phyloP scores from a whole-genome alignment of 164 flowering plant species.

The Annona cherimola region DNA sequence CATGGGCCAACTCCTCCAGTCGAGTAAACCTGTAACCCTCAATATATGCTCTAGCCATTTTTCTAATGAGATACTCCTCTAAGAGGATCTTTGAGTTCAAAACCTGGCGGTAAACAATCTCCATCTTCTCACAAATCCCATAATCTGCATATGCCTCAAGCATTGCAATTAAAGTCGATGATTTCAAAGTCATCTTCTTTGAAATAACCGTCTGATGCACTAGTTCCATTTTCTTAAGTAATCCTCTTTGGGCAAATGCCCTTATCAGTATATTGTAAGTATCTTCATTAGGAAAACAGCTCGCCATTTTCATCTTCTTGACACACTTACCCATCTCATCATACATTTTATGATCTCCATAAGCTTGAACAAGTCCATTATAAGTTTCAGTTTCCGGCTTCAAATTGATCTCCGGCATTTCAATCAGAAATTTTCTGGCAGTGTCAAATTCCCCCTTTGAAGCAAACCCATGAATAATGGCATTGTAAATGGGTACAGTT shows the following conservation, averaged over 20 bases:
- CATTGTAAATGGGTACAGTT: constrained; percentile 36
- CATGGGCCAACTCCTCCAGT: constrained; percentile 46
- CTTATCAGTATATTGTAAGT: constrained; percentile 52
- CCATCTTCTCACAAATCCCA: constrained; percentile 49
- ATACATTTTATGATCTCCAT: constrained; percentile 46
- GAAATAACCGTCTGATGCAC: constrained; percentile 26
- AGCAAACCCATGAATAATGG: constrained; percentile 43
- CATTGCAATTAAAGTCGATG: constrained; percentile 47
- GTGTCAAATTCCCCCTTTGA: constrained; percentile 34
- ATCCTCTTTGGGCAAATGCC: constrained; percentile 46
- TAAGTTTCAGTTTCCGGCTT: constrained; percentile 30
- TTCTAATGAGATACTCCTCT: constrained; percentile 38
- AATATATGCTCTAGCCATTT: constrained; percentile 45
- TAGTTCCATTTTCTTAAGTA: constrained; percentile 52
- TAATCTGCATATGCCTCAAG: constrained; percentile 50
- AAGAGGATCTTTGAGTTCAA: constrained; percentile 24
- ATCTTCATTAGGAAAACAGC: constrained; percentile 35
- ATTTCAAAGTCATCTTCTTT: constrained; percentile 32
- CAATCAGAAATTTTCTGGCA: constrained; percentile 30
- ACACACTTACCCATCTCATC: constrained; percentile 49
- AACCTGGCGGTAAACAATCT: constrained; percentile 32
- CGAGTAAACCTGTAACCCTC: constrained; percentile 48
- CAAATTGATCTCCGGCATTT: constrained; percentile 36
- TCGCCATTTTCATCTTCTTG: constrained; percentile 46
- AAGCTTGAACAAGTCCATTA: constrained; percentile 49